Conservation (phyloP, 768 basidiomycete genomes). For the Sarcodon aspratus region DNA sequence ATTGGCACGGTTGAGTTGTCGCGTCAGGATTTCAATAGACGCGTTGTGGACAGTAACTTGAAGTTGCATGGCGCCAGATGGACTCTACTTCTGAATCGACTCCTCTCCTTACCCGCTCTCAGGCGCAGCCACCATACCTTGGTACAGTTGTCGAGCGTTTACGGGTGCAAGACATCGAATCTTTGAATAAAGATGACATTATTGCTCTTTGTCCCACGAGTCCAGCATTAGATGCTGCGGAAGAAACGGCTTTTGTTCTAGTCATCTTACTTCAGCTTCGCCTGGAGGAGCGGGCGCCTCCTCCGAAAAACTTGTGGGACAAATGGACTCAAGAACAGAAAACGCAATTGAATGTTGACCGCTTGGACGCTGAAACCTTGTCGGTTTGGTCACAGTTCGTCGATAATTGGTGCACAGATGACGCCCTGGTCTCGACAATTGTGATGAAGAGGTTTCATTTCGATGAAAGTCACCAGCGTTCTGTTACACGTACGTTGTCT, state of each 20-base stretch:
- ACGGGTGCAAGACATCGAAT: constrained; percentile 3
- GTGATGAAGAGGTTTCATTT: constrained; percentile 36
- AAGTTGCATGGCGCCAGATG: constrained; percentile 2
- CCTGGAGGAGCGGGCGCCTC: background rate
- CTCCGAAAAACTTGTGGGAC: constrained; percentile 27
- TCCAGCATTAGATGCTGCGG: background rate
- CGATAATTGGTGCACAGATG: no score
- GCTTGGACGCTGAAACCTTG: constrained; percentile 22
- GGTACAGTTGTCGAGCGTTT: constrained; percentile 8
- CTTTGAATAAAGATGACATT: constrained; percentile 6
- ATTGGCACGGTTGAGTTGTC: background rate
- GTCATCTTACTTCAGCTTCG: constrained; percentile 14
- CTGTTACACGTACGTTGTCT: constrained; percentile 9
- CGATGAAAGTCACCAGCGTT: constrained; percentile 10
- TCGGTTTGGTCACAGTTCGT: constrained; percentile 30
- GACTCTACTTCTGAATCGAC: constrained; percentile 9
- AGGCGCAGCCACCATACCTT: constrained; percentile 3
- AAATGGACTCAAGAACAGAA: constrained; percentile 25
- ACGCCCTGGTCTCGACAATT: constrained; percentile 24
- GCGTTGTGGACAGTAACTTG: constrained; percentile 3
- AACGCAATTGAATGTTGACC: constrained; percentile 13
- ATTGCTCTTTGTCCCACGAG: background rate
- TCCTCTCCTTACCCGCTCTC: constrained; percentile 4
- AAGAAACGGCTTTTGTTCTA: constrained; percentile 10
- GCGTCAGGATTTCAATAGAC: background rate